Conservation (phyloP, 495 filamentous ascomycete species). For the Lophiotrema nucula region DNA sequence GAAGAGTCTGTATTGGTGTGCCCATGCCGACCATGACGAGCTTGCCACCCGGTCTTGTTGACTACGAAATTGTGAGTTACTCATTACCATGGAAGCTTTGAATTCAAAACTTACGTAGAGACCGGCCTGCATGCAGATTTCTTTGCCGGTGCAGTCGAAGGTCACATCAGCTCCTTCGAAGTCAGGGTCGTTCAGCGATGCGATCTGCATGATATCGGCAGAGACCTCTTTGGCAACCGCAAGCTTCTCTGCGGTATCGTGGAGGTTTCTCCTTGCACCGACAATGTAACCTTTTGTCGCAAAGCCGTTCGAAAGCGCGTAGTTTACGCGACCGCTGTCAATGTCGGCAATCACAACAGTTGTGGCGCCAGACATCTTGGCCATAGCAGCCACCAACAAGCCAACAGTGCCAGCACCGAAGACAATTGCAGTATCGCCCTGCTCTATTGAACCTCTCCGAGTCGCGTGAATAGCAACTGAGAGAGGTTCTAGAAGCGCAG, state of each 20-base stretch:
- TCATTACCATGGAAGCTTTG: not conserved
- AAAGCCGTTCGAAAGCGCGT: slow-evolving; percentile 35
- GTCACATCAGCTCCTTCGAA: slow-evolving; percentile 37
- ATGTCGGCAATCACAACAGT: slow-evolving; percentile 39
- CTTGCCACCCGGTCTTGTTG: slow-evolving; percentile 38
- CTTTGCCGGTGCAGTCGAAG: slow-evolving; percentile 41
- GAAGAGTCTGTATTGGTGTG: slow-evolving; percentile 38
- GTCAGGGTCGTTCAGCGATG: slow-evolving; percentile 30
- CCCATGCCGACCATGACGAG: slow-evolving; percentile 41
- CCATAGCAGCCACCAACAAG: slow-evolving; percentile 37
- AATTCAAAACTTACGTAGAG: slow-evolving; percentile 33
- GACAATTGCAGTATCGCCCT: slow-evolving; percentile 37
- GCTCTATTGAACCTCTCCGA: slow-evolving; percentile 33
- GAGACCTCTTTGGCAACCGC: slow-evolving; percentile 33
- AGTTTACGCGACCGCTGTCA: slow-evolving; percentile 35
- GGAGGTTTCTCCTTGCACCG: slow-evolving; percentile 24
- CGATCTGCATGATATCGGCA: slow-evolving; percentile 29
- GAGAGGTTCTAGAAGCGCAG: slow-evolving; percentile 37
- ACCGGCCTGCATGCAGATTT: slow-evolving; percentile 38
- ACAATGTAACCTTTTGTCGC: slow-evolving; percentile 36
- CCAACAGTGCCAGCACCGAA: slow-evolving; percentile 40
- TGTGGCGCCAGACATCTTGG: slow-evolving; percentile 35
- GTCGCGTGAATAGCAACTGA: slow-evolving; percentile 39
- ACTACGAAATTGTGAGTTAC: slow-evolving; percentile 13
- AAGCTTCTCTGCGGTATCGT: slow-evolving; percentile 28